Evolutionary conservation across 306 rosid species (phyloP).

Genomic region (Castanopsis chinensis): DNA sequence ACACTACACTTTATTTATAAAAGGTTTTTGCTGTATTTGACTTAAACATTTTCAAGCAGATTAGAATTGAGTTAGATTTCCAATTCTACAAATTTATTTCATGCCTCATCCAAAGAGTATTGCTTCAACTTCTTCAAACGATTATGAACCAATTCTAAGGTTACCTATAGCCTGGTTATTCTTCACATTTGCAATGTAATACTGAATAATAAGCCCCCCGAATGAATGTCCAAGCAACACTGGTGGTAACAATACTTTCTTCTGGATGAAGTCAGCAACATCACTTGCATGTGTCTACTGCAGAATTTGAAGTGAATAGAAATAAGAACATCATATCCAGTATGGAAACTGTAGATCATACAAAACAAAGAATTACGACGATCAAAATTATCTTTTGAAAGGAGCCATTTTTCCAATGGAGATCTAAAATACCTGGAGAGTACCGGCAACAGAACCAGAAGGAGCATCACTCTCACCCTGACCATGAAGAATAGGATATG

Average conservation of each 20-base stretch:
- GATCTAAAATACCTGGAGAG: conserved; percentile 60
- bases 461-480: conserved; percentile 95
- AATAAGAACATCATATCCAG: conserved; percentile 17
- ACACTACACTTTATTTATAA: background rate
- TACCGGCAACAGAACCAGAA: conserved; percentile 68
- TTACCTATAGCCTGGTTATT: conserved; percentile 45
- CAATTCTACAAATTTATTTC: background rate
- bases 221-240: conserved; percentile 86
- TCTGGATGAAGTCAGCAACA: conserved; percentile 70
- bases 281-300: conserved; percentile 90
- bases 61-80: conserved; percentile 3
- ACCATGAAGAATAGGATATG: conserved; percentile 13
- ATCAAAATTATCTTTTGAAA: background rate
- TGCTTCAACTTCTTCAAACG: background rate
- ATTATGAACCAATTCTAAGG: conserved; percentile 17
- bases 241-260: conserved; percentile 48
- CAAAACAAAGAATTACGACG: background rate
- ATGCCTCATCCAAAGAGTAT: background rate
- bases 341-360: background rate
- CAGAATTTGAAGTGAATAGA: conserved; percentile 34
- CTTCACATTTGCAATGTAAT: conserved; percentile 56
- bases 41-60: background rate
- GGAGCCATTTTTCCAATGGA: background rate
- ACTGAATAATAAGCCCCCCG: conserved; percentile 87
- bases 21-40: background rate